These are phyloP conservation scores for Verticillium dahliae DNA, from an alignment of 2,329 filamentous ascomycete species.

Conservation along the genomic window DNA sequence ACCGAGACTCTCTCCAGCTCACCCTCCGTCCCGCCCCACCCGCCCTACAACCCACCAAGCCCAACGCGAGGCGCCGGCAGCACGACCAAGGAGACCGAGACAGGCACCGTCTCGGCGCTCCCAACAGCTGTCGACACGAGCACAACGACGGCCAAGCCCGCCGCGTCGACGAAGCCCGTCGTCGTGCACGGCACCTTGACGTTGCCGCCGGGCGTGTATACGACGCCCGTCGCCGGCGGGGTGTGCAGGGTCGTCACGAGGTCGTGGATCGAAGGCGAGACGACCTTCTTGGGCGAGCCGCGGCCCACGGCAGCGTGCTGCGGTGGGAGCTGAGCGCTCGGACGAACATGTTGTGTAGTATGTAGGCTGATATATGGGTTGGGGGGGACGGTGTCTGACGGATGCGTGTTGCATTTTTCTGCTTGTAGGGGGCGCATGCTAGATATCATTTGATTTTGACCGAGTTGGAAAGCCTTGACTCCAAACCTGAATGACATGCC, in stretches of 20 bases:
- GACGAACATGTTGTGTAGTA: too few species aligned
- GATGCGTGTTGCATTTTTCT: neutral
- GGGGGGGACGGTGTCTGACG: neutral
- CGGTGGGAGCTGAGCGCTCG: neutral
- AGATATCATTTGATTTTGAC: constrained; percentile 1
- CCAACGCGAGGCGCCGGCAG: neutral
- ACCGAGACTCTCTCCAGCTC: neutral
- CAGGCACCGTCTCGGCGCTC: neutral
- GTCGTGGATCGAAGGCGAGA: constrained; percentile 5
- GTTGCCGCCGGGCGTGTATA: constrained; percentile 7
- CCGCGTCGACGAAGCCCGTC: neutral
- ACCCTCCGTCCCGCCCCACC: neutral
- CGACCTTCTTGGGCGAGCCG: neutral
- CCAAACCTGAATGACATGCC: too few species aligned
- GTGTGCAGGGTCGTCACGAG: constrained; percentile 5
- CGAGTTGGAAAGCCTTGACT: too few species aligned
- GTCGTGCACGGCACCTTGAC: constrained; percentile 2
- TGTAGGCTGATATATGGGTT: neutral
- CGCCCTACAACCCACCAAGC: neutral
- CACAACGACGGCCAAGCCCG: neutral
- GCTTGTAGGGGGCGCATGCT: neutral
- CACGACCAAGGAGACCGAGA: neutral
- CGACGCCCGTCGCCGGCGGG: constrained; percentile 1
- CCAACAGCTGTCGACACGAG: neutral
- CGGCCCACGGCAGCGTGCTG: neutral